Percentiles rank a stretch among this genome's conserved stretches.
phyloP scores from a whole-genome alignment of 2,329 filamentous ascomycete genomes.

The Thermomyces lanuginosus region DNA sequence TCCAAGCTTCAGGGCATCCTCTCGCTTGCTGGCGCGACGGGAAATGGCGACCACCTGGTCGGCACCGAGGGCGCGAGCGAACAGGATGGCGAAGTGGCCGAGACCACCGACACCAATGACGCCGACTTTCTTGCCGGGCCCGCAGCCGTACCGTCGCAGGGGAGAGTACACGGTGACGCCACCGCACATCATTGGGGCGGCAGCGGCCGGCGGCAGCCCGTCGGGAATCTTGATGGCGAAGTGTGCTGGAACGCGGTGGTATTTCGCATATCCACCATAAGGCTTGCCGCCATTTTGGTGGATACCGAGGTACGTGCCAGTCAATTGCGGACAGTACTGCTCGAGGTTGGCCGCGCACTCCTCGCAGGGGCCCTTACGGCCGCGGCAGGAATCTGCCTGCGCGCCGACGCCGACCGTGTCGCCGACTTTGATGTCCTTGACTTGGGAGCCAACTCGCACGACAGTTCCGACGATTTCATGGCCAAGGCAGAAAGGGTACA shows the following conservation, averaged over 20 bases:
- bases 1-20: conserved; percentile 36
- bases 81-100: conserved; percentile 55
- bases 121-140: conserved; percentile 51
- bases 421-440: conserved; percentile 37
- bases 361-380: conserved; percentile 29
- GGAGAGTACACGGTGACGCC: conserved; percentile 35
- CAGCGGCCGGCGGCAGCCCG: conserved; percentile 14
- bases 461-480: conserved; percentile 50
- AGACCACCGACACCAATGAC: conserved; percentile 56
- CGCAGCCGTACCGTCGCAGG: conserved; percentile 39
- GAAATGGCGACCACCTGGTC: conserved; percentile 45
- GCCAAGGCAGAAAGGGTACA: conserved; percentile 39
- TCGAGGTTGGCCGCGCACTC: conserved; percentile 24
- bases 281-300: conserved; percentile 21
- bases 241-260: conserved; percentile 19
- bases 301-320: conserved; percentile 22
- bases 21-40: conserved; percentile 32
- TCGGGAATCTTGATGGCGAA: conserved; percentile 24
- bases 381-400: conserved; percentile 42
- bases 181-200: conserved; percentile 22
- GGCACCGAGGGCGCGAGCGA: conserved; percentile 52
- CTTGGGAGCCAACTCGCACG: conserved; percentile 35
- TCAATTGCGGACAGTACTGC: conserved; percentile 24
- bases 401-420: conserved; percentile 49
- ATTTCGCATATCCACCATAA: conserved; percentile 18